Conservation (phyloP, 225 moss, liverwort and hornwort genomes). For the Rhytidiadelphus loreus region DNA sequence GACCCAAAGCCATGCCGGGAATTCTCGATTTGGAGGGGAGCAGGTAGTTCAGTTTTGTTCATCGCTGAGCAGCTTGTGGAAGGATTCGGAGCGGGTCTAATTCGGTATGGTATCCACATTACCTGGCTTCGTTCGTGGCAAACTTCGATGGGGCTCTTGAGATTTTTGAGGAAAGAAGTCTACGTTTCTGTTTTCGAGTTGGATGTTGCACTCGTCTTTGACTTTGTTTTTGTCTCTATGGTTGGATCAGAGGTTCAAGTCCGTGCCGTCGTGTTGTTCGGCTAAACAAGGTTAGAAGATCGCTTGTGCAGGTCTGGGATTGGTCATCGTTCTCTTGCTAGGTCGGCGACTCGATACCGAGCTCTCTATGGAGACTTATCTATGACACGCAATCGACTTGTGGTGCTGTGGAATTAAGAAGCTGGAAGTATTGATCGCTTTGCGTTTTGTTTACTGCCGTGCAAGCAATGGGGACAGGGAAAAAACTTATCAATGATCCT, state of each 20-base stretch:
- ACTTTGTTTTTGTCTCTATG: neutral
- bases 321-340: neutral
- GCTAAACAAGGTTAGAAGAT: neutral
- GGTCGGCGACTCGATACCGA: neutral
- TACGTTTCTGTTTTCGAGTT: neutral
- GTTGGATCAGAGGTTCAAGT: neutral
- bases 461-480: slow-evolving; percentile 57
- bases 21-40: neutral
- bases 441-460: neutral
- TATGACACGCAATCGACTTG: slow-evolving; percentile 5
- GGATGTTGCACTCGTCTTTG: neutral
- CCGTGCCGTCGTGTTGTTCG: neutral
- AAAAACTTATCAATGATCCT: slow-evolving; percentile 92
- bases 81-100: neutral
- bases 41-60: neutral
- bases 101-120: neutral
- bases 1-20: neutral
- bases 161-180: neutral
- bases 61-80: slow-evolving; percentile 2
- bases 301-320: slow-evolving; percentile 9
- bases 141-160: neutral
- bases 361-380: neutral
- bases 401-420: neutral
- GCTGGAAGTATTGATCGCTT: neutral
- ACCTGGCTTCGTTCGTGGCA: neutral